Base-by-base conservation (phyloP, 768 basidiomycete genomes). In the Neoboletus brunneissimus region DNA sequence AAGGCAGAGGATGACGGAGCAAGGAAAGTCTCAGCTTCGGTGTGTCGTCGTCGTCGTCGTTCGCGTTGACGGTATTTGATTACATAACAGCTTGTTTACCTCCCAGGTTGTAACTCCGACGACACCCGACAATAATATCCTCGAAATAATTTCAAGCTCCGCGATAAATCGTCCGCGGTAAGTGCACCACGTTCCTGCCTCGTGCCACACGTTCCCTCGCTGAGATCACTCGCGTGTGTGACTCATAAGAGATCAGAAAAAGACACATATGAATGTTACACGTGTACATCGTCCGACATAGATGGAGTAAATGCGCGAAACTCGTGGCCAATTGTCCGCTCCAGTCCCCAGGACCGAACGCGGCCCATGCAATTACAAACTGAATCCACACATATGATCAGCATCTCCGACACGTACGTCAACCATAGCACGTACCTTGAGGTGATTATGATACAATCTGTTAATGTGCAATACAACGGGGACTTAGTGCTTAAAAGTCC, bases 401-500 rank as follows among this genome's bases (percentile, higher is more conserved):
- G 31, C 53, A 20, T 18, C 38, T 4, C 11, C 2, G 4, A 34
- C 15, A 5, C 43, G n/a, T 15, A 10, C 38, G 13, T 2, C 12
- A 20, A 10, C 22, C 15, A 13, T 0, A 10, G 11, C 52, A 60
- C 62, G 0, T 12, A 67, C 67, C 64, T 57, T 41, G 40, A 20
- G 15, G n/a, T 38, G 46, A 50, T 53, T 58, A 59, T 69, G 58
- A 67, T 67, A 69, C 65, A 69, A 5, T 43, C 52, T 22, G 20
- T 48, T 22, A 29, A 29, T 5, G 7, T 18, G n/a, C 43, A 32
- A 44, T 57, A 57, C 57, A 56, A 25, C 13, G 37, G 67, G 66
- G 67, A 67, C 65, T 67, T 69, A 64, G 42, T 31, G 22, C 3
- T 59, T 53, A 69, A 67, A 69, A 67, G 67, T 64, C 62, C 67